A percentile compares a stretch with the other conserved stretches of the same genome.
Conservation (phyloP, 345 rosid species). For the Linum trigynum region DNA sequence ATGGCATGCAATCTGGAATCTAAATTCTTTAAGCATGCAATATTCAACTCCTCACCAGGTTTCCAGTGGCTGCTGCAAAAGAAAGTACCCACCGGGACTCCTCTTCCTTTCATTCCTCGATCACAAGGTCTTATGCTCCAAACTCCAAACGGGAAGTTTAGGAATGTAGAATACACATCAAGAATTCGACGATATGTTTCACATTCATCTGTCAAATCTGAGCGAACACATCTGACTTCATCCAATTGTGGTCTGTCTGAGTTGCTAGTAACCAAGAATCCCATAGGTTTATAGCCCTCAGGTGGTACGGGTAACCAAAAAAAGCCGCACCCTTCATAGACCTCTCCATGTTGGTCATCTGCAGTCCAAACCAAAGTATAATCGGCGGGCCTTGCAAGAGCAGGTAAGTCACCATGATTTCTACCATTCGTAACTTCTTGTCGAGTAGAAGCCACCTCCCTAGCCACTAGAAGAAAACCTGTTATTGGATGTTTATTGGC, state of each 20-base stretch:
- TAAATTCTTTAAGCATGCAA: slow-evolving; percentile 56
- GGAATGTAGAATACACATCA: slow-evolving; percentile 26
- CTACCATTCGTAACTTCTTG: slow-evolving; percentile 9
- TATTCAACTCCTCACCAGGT: slow-evolving; percentile 27
- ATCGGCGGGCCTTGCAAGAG: slow-evolving; percentile 59
- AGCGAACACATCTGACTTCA: slow-evolving; percentile 66
- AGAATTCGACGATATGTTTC: slow-evolving; percentile 37
- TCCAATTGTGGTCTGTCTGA: slow-evolving; percentile 49
- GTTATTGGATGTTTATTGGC: slow-evolving; percentile 41
- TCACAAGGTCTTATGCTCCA: slow-evolving; percentile 59
- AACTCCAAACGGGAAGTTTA: slow-evolving; percentile 39
- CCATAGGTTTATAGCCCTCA: slow-evolving; percentile 56
- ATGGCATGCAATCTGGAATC: slow-evolving; percentile 48
- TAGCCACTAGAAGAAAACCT: slow-evolving; percentile 62
- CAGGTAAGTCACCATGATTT: slow-evolving; percentile 18
- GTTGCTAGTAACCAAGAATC: slow-evolving; percentile 51
- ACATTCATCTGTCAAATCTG: slow-evolving; percentile 61
- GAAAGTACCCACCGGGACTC: slow-evolving; percentile 69
- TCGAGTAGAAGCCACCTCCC: slow-evolving; percentile 29
- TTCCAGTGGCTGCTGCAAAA: slow-evolving; percentile 40
- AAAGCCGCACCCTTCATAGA: slow-evolving; percentile 33
- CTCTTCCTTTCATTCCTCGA: slow-evolving; percentile 56
- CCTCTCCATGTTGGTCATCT: slow-evolving; percentile 33
- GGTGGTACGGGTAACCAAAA: slow-evolving; percentile 82
- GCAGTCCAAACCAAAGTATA: slow-evolving; percentile 62